A percentile compares a stretch with the other conserved stretches of the same genome.
These are phyloP conservation scores for Paramecium octaurelia DNA, from an alignment of 73 alveolate species.

Conservation along the genomic window DNA sequence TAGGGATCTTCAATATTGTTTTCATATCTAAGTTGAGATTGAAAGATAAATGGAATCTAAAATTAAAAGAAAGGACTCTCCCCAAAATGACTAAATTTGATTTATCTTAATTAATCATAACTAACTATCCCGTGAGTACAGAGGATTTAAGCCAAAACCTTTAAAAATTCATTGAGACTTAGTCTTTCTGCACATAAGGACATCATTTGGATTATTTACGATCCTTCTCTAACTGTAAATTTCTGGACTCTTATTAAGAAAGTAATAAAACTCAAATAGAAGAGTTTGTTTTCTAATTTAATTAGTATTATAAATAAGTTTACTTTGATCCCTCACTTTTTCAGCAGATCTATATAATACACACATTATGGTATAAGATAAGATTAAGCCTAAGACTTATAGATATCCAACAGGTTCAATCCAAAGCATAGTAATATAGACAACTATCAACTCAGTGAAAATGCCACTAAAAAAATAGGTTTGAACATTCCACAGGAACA, in stretches of 20 bases:
- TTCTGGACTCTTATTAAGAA: conserved; percentile 7
- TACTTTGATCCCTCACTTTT: conserved; percentile 40
- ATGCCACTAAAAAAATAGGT: conserved; percentile 17
- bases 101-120: conserved; percentile 14
- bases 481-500: conserved; percentile 5
- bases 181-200: conserved; percentile 38
- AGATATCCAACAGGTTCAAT: conserved; percentile 36
- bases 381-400: background rate
- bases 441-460: background rate
- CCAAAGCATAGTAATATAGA: conserved; percentile 5
- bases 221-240: conserved; percentile 24
- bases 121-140: conserved; percentile 42
- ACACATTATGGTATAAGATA: conserved; percentile 13
- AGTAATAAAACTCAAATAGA: conserved; percentile 6
- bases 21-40: conserved; percentile 27
- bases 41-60: conserved; percentile 18
- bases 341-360: conserved; percentile 50
- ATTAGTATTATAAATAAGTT: background rate
- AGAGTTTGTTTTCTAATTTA: background rate
- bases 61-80: conserved; percentile 24
- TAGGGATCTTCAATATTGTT: background rate
- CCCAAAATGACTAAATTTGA: conserved; percentile 31
- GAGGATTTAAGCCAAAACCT: background rate
- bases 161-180: conserved; percentile 18
- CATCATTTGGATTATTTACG: conserved; percentile 28